Base-by-base conservation (phyloP, 257 asterid genomes). In the Plantago elongata region DNA sequence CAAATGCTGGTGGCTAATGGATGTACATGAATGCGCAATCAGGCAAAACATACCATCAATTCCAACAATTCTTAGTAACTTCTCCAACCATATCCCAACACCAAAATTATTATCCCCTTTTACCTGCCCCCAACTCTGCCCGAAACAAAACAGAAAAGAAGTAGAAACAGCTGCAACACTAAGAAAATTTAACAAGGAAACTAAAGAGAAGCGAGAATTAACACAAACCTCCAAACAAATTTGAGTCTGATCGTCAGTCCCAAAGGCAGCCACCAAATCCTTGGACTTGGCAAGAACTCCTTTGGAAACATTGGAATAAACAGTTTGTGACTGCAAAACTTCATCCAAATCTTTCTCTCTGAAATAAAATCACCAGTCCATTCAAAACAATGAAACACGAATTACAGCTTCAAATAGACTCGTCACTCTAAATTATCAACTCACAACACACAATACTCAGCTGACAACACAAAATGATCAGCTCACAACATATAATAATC, bases 311-410 rank as follows among this genome's bases (percentile, higher is more conserved):
- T 92, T 92, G 34, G 84, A 56, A 71, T 92, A 89, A 27, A 89
- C 94, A 3, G 83, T 89, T 3, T 89, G 97, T 3, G 99, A 92
- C 78, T 92, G 99, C 84, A 89, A 73, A 67, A 92, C 97, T 76
- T 92, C 99, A 70, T 92, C 99, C 84, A 92, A 74, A 70, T 92
- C 97, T 71, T 89, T 89, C 80, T 92, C 99, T 63, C 96, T 87
- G 67, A 5, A 34, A 7, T 34, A 34, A 34, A 34, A 34, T 34
- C 40, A 34, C 40, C 3, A 22, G 27, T 22, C 2, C 27, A 22
- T 22, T 22, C 27, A 22, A 22, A 22, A 22, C 64, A 9, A 22
- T 29, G 4, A 56, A 57, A 15, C 11, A 17, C 18, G 47, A 37
- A 49, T 17, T 45, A 51, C 14, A 48, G 40, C 8, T 54, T 47